Conservation (phyloP, 176 grass and related monocot genomes). For the Carex cristatella region DNA sequence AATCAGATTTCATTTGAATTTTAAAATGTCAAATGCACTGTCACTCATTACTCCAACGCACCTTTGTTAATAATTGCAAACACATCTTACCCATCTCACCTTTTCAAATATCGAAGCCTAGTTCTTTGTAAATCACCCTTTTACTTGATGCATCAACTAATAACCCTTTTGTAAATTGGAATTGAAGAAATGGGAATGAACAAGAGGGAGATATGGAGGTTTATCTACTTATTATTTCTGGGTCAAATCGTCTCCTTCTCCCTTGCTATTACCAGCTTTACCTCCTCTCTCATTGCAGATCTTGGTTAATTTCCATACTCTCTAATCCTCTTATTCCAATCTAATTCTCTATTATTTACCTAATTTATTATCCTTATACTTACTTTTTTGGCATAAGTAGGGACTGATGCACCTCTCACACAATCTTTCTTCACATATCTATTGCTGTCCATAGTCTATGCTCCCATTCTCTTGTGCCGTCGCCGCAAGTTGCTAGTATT, state of each 20-base stretch:
- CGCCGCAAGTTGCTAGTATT: conserved; percentile 42
- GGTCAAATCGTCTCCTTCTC: conserved; percentile 76
- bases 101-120: not conserved
- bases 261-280: conserved; percentile 57
- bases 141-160: not conserved
- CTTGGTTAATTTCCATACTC: conserved; percentile 34
- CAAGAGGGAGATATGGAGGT: conserved; percentile 35
- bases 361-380: not conserved
- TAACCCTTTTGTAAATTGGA: not conserved
- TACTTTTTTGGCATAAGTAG: conserved; percentile 29
- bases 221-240: conserved; percentile 48
- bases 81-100: not conserved
- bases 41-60: not conserved
- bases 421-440: conserved; percentile 75
- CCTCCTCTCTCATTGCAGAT: conserved; percentile 59
- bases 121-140: not conserved
- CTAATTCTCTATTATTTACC: not conserved
- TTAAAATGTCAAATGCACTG: not conserved
- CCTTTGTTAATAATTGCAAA: not conserved
- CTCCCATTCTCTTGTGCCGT: conserved; percentile 41
- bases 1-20: not conserved
- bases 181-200: conserved; percentile 11
- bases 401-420: conserved; percentile 60
- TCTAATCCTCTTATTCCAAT: not conserved
- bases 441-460: conserved; percentile 49